Conservation (phyloP, 208 protist species). For the Blechomonas ayalai region DNA sequence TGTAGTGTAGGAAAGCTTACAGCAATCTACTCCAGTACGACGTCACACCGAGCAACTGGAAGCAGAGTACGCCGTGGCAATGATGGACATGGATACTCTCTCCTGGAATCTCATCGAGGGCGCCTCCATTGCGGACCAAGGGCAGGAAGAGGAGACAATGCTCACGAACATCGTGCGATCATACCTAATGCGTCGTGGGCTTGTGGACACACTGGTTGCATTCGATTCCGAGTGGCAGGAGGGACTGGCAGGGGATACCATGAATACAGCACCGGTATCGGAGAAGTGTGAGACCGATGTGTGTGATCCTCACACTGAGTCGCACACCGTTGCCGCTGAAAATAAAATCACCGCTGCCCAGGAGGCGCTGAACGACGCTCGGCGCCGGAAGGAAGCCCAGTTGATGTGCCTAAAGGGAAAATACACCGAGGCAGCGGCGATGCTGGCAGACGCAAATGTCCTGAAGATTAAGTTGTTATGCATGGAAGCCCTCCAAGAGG, state of each 20-base stretch:
- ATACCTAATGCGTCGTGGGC: slow-evolving; percentile 49
- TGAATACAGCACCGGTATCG: not conserved
- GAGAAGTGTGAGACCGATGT: not conserved
- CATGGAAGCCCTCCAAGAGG: slow-evolving; percentile 32
- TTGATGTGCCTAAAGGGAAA: slow-evolving; percentile 35
- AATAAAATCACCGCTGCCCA: not conserved
- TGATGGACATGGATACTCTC: no score
- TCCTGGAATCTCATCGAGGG: slow-evolving; percentile 61
- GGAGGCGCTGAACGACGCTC: not conserved
- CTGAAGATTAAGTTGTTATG: slow-evolving; percentile 49
- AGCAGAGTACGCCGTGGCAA: no score
- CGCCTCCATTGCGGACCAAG: slow-evolving; percentile 50
- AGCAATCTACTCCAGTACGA: no score
- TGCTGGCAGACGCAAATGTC: slow-evolving; percentile 32
- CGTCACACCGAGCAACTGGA: no score
- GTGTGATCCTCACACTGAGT: not conserved
- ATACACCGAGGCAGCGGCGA: slow-evolving; percentile 37
- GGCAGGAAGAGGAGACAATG: slow-evolving; percentile 51
- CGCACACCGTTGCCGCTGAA: slow-evolving; percentile 2
- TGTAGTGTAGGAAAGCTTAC: no score
- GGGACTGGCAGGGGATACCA: not conserved
- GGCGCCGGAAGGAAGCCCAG: slow-evolving; percentile 38
- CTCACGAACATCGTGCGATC: slow-evolving; percentile 52
- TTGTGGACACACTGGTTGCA: slow-evolving; percentile 42
- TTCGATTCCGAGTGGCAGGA: slow-evolving; percentile 29